Evolutionary conservation across 1,139 yeast genomes (phyloP), one percentile per base, ranked within the genome.

Genomic region (Magnusiomyces ingens): DNA sequence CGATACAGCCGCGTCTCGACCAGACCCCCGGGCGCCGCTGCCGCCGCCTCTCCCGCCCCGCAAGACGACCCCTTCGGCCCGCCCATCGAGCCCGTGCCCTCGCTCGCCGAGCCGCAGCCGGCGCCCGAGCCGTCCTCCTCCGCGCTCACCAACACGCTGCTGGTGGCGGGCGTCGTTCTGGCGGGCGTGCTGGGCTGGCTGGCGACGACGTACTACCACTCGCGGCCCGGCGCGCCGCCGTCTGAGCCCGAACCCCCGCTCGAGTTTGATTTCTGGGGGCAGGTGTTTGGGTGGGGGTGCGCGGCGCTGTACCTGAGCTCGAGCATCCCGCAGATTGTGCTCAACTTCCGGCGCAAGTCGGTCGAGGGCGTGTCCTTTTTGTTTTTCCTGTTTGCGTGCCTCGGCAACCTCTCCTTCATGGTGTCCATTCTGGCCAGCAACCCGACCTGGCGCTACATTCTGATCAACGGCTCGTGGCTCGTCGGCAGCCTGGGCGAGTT

Each of bases 291-390:
- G 26, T 91, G 96, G 88, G 71, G 89, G 53, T 89, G 96, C 72
- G 97, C 98, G 1, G 69, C 76, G 1, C 75, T 91, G 49, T 91
- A 91, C 67, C 72, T 91, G 60, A 96, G 96, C 1, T 89, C 96
- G 15, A 75, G 98, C 61, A 70, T 91, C 22, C 98, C 98, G 0
- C 98, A 91, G 71, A 87, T 91, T 57, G 68, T 87, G 55, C 76
- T 91, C 57, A 91, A 91, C 70, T 88, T 76, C 66, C 76, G 83
- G 67, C 78, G 97, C 62, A 89, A 89, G 71, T 85, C 95, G 1
- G 87, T 96, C 65, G 97, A 90, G 57, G 98, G 98, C 32, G 85
- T 91, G 52, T 85, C 95, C 29, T 89, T 91, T 67, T 76, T 91
- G 77, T 91, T 91, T 70, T 91, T 91, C 71, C 72, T 90, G 43